Conservation (phyloP, 1,139 yeast species). For the Taphrina wiesneri region DNA sequence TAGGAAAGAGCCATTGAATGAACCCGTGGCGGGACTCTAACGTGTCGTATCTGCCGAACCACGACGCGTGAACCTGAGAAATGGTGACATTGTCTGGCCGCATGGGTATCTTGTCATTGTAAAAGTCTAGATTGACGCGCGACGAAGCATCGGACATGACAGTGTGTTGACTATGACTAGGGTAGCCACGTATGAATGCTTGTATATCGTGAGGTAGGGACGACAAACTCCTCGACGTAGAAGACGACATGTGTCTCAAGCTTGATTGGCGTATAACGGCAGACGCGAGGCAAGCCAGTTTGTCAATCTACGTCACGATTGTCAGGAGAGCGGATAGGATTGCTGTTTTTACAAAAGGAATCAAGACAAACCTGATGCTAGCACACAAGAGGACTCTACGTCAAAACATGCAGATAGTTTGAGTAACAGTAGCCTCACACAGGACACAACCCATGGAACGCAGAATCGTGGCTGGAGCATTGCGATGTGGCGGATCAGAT, state of each 20-base stretch:
- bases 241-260: not conserved
- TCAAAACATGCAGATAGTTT: not conserved
- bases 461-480: not conserved
- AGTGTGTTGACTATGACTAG: not conserved
- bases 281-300: not conserved
- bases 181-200: not conserved
- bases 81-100: constrained; percentile 21
- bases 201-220: constrained; percentile 1
- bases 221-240: not conserved
- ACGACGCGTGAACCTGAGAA: not conserved
- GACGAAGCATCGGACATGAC: not conserved
- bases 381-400: not conserved
- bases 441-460: not conserved
- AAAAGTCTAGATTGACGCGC: constrained; percentile 7
- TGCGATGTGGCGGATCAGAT: not conserved
- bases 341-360: no score
- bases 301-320: not conserved
- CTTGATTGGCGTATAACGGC: not conserved
- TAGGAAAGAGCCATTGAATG: constrained; percentile 31
- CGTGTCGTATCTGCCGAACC: constrained; percentile 15
- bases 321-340: no score
- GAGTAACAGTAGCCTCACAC: not conserved
- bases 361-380: no score
- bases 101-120: constrained; percentile 3
- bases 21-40: constrained; percentile 14